phyloP scores from a whole-genome alignment of 805 yeast genomes.

The Torulaspora microellipsoides region DNA sequence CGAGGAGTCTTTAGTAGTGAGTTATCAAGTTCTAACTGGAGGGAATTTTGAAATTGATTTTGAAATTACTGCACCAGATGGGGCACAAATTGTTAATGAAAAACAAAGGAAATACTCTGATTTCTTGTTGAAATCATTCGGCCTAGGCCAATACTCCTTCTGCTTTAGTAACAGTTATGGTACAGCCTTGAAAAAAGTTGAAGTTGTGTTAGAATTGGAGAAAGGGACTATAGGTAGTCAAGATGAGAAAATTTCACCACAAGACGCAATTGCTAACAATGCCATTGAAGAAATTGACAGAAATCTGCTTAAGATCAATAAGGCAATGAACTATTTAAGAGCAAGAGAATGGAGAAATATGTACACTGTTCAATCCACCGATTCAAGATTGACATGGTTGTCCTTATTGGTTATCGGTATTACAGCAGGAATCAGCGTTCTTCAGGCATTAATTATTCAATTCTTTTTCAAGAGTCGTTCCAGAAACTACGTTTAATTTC shows the following conservation, averaged over 20 bases:
- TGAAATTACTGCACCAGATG: conserved; percentile 52
- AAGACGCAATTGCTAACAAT: conserved; percentile 48
- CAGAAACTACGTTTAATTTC: conserved; percentile 36
- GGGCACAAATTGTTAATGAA: conserved; percentile 45
- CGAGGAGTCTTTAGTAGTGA: conserved; percentile 39
- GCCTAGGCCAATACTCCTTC: conserved; percentile 58
- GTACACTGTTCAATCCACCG: conserved; percentile 81
- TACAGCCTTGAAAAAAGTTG: conserved; percentile 60
- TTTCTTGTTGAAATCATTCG: conserved; percentile 52
- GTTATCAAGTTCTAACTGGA: conserved; percentile 56
- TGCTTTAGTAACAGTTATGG: conserved; percentile 63
- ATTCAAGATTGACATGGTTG: conserved; percentile 71
- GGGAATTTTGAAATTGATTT: conserved; percentile 67
- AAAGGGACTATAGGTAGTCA: conserved; percentile 29
- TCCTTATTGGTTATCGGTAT: conserved; percentile 64
- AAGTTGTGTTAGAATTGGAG: conserved; percentile 53
- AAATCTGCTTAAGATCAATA: conserved; percentile 53
- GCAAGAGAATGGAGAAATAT: conserved; percentile 97
- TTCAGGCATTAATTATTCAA: conserved; percentile 79
- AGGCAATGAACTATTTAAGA: conserved; percentile 77
- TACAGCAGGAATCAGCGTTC: conserved; percentile 71
- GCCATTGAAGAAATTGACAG: conserved; percentile 55
- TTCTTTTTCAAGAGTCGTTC: conserved; percentile 60
- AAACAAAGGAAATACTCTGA: conserved; percentile 61
- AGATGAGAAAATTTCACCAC: conserved; percentile 43